phyloP scores from a whole-genome alignment of 306 rosid species.

The Echinosophora koreensis region DNA sequence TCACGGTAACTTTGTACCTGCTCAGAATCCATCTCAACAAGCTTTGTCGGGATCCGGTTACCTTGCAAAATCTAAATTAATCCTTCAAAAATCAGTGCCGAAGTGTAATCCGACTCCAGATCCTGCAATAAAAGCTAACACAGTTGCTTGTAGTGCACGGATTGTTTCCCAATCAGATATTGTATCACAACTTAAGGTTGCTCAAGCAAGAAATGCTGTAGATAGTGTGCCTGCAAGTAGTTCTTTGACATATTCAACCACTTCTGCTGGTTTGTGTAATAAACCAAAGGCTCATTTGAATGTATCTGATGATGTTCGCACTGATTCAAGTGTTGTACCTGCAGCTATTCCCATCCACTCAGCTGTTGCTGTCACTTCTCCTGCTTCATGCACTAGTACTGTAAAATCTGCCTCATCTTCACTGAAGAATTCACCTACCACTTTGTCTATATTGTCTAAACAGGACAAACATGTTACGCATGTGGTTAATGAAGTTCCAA shows the following conservation, averaged over 20 bases:
- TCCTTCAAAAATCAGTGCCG: conserved; percentile 53
- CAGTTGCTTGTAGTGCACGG: conserved; percentile 75
- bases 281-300: conserved; percentile 55
- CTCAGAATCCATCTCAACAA: conserved; percentile 59
- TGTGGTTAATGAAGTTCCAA: conserved; percentile 42
- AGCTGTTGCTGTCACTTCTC: conserved; percentile 29
- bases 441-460: conserved; percentile 40
- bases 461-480: conserved; percentile 48
- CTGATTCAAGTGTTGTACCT: conserved; percentile 33
- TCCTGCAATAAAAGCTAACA: conserved; percentile 60
- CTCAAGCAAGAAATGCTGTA: conserved; percentile 59
- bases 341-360: conserved; percentile 32
- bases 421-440: conserved; percentile 42
- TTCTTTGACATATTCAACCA: conserved; percentile 51
- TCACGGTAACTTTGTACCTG: conserved; percentile 41
- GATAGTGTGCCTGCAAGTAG: conserved; percentile 55
- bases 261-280: conserved; percentile 42
- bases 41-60: conserved; percentile 51
- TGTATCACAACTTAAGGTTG: conserved; percentile 62
- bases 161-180: conserved; percentile 67
- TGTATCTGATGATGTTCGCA: conserved; percentile 39
- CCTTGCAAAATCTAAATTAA: conserved; percentile 51
- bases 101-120: conserved; percentile 53
- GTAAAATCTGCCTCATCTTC: conserved; percentile 42
- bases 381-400: conserved; percentile 25